Evolutionary conservation across 129 eudicot genomes (phyloP), one percentile per base, ranked within the genome.

Genomic region (Helianthus annuus): DNA sequence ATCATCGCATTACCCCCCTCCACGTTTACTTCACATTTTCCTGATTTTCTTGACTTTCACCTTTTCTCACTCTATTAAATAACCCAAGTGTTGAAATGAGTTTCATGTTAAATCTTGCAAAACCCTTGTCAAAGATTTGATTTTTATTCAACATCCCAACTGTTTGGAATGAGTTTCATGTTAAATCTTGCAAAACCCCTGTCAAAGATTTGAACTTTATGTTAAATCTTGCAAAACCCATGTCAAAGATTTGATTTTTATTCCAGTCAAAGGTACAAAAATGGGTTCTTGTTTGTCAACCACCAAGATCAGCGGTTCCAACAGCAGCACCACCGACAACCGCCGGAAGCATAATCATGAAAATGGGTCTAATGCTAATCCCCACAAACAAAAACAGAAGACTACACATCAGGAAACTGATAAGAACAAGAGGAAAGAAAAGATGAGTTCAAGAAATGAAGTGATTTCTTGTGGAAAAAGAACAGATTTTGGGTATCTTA

Each of bases 401-500:
- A 27, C 32, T 27, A 27, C 32, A 27, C 32, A 27, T 27, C 32
- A 27, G 3, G 32, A 27, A 27, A 27, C 32, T 27, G 32, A 27
- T 27, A 27, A 27, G 32, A 27, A 27, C 32, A 27, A 27, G 32
- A 27, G 32, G 32, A 27, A 27, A 27, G 32, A 27, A 27, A 27
- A 27, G 32, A 27, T 27, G 32, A 27, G 32, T 27, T 27, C 32
- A 27, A 27, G 32, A 27, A 27, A 27, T 27, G 92, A 87, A 68
- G 64, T 68, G 40, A 78, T 87, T 24, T 86, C 97, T 1, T 82
- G 90, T 81, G 98, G 98, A 10, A 87, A 87, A 76, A 85, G 85
- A 75, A 93, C 98, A 14, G 92, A 93, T 90, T 93, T 93, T 79
- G 98, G 98, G 73, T 93, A 93, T 73, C 86, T 80, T 39, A 93